phyloP scores from a whole-genome alignment of 2,329 filamentous ascomycete species.

The Aureobasidium namibiae region DNA sequence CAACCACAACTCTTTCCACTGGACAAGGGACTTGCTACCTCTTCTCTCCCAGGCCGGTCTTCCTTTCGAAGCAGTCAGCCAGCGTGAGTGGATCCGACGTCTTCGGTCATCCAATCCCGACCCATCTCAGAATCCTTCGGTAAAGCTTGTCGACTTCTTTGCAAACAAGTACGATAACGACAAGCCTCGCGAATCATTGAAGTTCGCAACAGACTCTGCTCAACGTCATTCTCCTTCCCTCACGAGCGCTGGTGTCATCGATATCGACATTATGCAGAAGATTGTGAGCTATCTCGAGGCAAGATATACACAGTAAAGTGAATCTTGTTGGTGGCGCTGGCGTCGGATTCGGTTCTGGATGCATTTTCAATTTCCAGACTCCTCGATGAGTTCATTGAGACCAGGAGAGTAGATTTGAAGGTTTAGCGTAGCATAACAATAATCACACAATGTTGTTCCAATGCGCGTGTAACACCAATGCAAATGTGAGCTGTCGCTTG shows the following conservation, averaged over 20 bases:
- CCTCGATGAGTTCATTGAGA: too few species aligned
- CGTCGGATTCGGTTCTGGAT: too few species aligned
- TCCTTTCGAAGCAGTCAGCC: conserved; percentile 35
- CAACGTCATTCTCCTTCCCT: conserved; percentile 14
- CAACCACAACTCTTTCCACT: conserved; percentile 43
- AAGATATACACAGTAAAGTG: neutral
- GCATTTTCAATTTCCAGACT: too few species aligned
- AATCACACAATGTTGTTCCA: too few species aligned
- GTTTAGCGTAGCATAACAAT: too few species aligned
- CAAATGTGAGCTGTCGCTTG: too few species aligned
- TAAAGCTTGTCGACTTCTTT: conserved; percentile 27
- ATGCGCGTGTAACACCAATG: too few species aligned
- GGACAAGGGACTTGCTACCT: conserved; percentile 47
- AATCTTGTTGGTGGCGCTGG: too few species aligned
- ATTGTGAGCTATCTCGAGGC: conserved; percentile 17
- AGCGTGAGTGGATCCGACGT: conserved; percentile 38
- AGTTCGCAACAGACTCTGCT: conserved; percentile 41
- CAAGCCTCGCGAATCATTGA: conserved; percentile 33
- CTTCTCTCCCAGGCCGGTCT: conserved; percentile 39
- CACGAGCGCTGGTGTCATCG: conserved; percentile 17
- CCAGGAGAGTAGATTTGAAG: too few species aligned
- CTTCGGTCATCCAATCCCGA: conserved; percentile 39
- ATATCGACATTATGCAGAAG: conserved; percentile 19
- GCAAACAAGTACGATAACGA: conserved; percentile 28
- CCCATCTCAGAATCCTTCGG: conserved; percentile 21